phyloP scores from a whole-genome alignment of 140 eudicot species.

The Bidens hawaiensis region DNA sequence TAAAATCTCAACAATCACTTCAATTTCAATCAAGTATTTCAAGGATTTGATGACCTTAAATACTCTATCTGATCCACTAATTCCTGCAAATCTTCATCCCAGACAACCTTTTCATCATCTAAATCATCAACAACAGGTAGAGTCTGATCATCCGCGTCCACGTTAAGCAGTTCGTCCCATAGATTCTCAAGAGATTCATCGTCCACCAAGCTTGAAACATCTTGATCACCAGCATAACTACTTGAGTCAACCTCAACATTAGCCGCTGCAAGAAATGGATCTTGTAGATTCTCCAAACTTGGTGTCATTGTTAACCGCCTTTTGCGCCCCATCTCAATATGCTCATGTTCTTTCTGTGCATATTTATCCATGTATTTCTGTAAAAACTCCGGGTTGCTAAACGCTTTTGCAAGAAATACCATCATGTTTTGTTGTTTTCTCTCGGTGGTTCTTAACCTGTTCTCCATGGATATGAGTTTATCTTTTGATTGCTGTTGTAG shows the following conservation, averaged over 20 bases:
- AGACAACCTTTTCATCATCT: conserved; percentile 43
- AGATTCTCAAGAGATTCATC: conserved; percentile 31
- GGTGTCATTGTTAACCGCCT: conserved; percentile 69
- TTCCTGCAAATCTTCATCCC: conserved; percentile 73
- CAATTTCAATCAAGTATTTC: conserved; percentile 10
- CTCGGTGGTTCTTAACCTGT: conserved; percentile 44
- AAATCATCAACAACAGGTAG: conserved; percentile 55
- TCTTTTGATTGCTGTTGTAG: conserved; percentile 58
- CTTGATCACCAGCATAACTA: conserved; percentile 26
- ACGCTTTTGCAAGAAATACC: conserved; percentile 70
- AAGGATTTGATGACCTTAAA: conserved; percentile 38
- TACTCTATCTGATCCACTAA: conserved; percentile 69
- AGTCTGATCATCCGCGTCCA: too few relatives aligned
- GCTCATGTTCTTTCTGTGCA: conserved; percentile 22
- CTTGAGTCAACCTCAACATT: conserved; percentile 46
- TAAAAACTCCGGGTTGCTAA: conserved; percentile 50
- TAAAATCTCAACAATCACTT: conserved; percentile 20
- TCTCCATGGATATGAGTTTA: conserved; percentile 50
- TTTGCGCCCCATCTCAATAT: conserved; percentile 54
- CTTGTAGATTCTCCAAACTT: conserved; percentile 45
- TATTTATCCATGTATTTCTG: conserved; percentile 51
- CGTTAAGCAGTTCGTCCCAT: conserved; percentile 63
- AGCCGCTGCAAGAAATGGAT: conserved; percentile 45
- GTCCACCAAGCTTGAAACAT: conserved; percentile 19
- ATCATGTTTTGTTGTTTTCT: conserved; percentile 69